These are phyloP conservation scores for Irpex sp. DNA, from an alignment of 1,284 basidiomycete genomes.

Conservation along the genomic window DNA sequence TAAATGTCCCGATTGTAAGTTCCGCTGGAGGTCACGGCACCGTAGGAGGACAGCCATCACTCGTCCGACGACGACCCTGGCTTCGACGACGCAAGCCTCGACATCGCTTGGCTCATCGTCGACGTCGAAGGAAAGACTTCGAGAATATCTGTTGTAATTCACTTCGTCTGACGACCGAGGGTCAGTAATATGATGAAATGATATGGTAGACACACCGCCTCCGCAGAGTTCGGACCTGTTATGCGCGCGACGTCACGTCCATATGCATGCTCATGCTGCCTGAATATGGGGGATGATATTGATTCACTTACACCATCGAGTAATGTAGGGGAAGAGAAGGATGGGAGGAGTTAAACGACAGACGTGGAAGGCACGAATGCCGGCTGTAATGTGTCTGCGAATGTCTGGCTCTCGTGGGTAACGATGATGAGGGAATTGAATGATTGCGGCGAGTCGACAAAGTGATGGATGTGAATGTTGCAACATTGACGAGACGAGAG, in stretches of 20 bases:
- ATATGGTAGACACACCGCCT: not conserved
- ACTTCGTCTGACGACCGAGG: not conserved
- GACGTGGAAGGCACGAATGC: not conserved
- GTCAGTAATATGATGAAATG: not conserved
- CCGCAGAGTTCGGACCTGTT: not conserved
- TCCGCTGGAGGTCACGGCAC: too few species aligned
- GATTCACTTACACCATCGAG: conserved; percentile 3
- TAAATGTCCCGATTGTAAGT: not conserved
- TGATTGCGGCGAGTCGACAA: conserved; percentile 1
- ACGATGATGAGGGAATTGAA: not conserved
- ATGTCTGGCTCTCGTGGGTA: not conserved
- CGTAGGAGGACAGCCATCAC: not conserved
- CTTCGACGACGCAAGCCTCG: not conserved
- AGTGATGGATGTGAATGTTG: conserved; percentile 29
- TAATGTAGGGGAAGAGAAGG: not conserved
- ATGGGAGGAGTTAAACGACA: not conserved
- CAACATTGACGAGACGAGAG: conserved; percentile 42
- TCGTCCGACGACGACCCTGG: not conserved
- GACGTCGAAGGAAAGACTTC: not conserved
- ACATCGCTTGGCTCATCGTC: not conserved
- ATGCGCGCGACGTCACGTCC: not conserved
- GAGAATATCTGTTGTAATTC: not conserved
- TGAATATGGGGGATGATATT: not conserved
- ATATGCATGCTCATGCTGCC: not conserved
- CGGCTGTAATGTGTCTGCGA: not conserved